Percentiles rank a stretch among this genome's conserved stretches.
Conservation (phyloP, 192 early-diverging fungal genomes). For the Backusella liffmaniae region DNA sequence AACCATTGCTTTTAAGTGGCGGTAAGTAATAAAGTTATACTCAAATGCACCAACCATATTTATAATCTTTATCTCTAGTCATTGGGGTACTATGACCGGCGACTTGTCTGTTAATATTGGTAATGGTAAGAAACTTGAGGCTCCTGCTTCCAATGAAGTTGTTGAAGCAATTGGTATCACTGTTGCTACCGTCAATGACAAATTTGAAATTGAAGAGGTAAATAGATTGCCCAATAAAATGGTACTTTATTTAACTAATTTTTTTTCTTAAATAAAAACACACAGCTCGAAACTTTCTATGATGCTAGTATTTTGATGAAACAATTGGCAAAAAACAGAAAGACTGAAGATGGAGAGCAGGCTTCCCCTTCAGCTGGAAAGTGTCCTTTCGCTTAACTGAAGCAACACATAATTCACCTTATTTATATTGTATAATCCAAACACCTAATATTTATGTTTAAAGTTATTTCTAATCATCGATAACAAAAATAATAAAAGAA, state of each 20-base stretch:
- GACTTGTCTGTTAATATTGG: slow-evolving; percentile 34
- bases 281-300: slow-evolving; percentile 36
- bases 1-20: slow-evolving; percentile 47
- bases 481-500: neutral
- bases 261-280: neutral
- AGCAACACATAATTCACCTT: neutral
- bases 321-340: slow-evolving; percentile 38
- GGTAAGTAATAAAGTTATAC: slow-evolving; percentile 8
- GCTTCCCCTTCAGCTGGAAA: slow-evolving; percentile 16
- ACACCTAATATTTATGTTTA: neutral
- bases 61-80: slow-evolving; percentile 6
- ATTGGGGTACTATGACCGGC: slow-evolving; percentile 43
- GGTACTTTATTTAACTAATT: neutral
- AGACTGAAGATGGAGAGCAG: slow-evolving; percentile 21
- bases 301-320: slow-evolving; percentile 33
- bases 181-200: slow-evolving; percentile 42
- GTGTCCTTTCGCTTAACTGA: slow-evolving; percentile 29
- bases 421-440: neutral
- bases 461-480: neutral
- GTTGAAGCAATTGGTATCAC: slow-evolving; percentile 40
- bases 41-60: neutral
- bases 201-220: slow-evolving; percentile 42
- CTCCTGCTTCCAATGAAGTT: slow-evolving; percentile 37
- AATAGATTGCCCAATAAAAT: neutral
- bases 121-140: slow-evolving; percentile 39